Base-by-base conservation (phyloP, 345 rosid genomes). In the Aquilaria yunnanensis region DNA sequence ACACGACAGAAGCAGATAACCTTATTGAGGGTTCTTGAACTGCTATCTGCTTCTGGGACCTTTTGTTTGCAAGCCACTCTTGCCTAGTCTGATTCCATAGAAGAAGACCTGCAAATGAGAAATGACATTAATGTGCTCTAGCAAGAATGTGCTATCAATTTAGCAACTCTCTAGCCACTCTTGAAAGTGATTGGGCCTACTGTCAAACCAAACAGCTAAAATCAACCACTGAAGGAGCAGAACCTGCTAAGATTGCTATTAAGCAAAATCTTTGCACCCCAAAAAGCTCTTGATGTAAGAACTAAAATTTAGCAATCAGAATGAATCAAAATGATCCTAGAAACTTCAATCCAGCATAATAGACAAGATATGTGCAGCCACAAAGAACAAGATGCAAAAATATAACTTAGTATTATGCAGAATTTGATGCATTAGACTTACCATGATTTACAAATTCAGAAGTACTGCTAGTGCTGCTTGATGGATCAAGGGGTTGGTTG, bases 61-160 rank as follows among this genome's bases (percentile, higher is more conserved):
- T 74, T 66, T 77, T 80, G 61, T 61, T 80, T 73, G 82, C 79
- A 56, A 82, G 75, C 96, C 96, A 90, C 12, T 77, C 81, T 58
- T 84, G 88, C 74, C 92, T 83, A 14, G 72, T 76, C 70, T 84
- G 92, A 73, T 79, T 84, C 97, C 97, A 90, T 12, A 78, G 83
- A 66, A 68, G 77, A 70, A 80, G 75, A 60, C 97, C 97, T 90
- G 76, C 16, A 72, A 32, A 48, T 34, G 55, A 65, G 7, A 46
- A 51, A 23, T 68, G 63, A 32, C 62, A 52, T 45, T 55, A n/a
- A 53, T 54, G 50, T 9, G 43, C 43, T 37, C 8, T 37, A 37
- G 1, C 8, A 37, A 37, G 43, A 5, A 37, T 37, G 43, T 37
- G 43, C 43, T 37, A 37, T 37, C 43, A 37, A 9, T 37, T 3